Base-by-base conservation (phyloP, 805 yeast genomes). In the Tetrapisispora nanseiensis region DNA sequence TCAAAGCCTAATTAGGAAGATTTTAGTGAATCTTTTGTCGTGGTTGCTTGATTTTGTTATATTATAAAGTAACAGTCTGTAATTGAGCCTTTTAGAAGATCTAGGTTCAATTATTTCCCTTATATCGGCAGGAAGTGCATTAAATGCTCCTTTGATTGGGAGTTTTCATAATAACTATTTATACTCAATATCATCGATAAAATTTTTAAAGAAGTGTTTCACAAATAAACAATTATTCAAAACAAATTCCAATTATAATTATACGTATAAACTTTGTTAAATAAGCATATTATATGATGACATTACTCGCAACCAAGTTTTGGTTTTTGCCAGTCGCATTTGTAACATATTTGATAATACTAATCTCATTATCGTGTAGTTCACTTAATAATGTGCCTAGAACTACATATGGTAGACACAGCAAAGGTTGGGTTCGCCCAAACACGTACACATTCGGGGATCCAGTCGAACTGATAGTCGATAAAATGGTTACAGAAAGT, bases 381-480 rank as follows among this genome's bases (percentile, higher is more conserved):
- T 23, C 29, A 27, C n/a, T 34, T n/a, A 41, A 39, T n/a, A n/a
- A 12, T n/a, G 20, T 41, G 4, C 40, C 40, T 12, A 23, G n/a
- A 19, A 29, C 20, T 3, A 8, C 21, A 3, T 36, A 41, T 30
- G 44, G 44, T 18, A 41, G 21, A 24, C 24, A 13, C 2, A 19
- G 22, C 11, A 28, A 36, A 15, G 55, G 57, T 12, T 54, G 59
- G 62, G 32, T 61, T 5, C 46, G 44, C 28, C 66, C 66, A 19
- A 63, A 63, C 26, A 49, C 66, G 8, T 73, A 67, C 49, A 49
- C 52, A 21, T 54, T 55, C 10, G 85, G 82, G 1, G 85, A 86
- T 22, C 64, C 61, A 27, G 86, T 86, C 3, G 81, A 81, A 18
- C 61, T 86, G 13, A 60, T 78, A 20, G 87, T 84, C 21, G 86